These are phyloP conservation scores for Trichosanthes cucumerina DNA, from an alignment of 306 rosid species.

Conservation along the genomic window DNA sequence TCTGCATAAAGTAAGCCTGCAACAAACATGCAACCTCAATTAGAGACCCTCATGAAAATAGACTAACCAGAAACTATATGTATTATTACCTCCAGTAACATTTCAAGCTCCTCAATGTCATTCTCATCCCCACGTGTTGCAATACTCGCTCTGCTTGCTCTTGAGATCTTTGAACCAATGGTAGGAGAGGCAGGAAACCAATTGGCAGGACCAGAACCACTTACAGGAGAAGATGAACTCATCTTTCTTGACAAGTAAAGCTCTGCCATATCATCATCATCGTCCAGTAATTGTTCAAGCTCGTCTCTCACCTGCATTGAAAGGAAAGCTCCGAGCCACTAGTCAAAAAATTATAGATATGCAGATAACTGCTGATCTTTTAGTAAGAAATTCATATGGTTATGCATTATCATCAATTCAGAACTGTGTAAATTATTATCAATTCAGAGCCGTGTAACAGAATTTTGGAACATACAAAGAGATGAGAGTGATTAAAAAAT, in stretches of 20 bases:
- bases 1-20: conserved; percentile 84
- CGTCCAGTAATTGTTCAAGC: conserved; percentile 88
- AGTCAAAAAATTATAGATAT: background rate
- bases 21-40: conserved; percentile 17
- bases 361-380: background rate
- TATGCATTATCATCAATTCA: background rate
- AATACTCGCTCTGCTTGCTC: conserved; percentile 73
- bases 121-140: conserved; percentile 58
- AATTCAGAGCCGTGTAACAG: background rate
- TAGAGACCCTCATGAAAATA: conserved; percentile 9
- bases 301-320: conserved; percentile 68
- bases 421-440: background rate
- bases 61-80: background rate
- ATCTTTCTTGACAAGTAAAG: conserved; percentile 86
- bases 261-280: conserved; percentile 96
- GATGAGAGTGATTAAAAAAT: background rate
- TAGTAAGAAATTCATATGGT: background rate
- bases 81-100: conserved; percentile 66
- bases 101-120: conserved; percentile 81
- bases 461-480: background rate
- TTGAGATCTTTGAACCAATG: conserved; percentile 57
- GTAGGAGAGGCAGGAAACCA: conserved; percentile 53
- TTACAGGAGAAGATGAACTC: conserved; percentile 56
- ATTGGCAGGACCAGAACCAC: conserved; percentile 51
- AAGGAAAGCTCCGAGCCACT: background rate